phyloP scores from a whole-genome alignment of 2,329 filamentous ascomycete genomes.

The Stachybotrys chartarum region DNA sequence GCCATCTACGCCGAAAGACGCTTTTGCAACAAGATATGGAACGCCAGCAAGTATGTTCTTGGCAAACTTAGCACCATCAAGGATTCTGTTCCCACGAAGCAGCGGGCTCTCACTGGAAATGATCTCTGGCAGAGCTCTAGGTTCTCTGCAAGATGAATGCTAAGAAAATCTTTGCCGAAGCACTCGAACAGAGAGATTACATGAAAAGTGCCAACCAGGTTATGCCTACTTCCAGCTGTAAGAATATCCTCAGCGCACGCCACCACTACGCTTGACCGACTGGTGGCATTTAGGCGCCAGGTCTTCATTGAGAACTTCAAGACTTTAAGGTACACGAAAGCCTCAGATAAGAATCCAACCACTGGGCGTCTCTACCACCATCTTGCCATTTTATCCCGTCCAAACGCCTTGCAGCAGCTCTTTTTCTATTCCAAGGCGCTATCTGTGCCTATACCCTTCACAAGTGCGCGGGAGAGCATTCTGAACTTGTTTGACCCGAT shows the following conservation, averaged over 20 bases:
- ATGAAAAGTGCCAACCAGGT: too few relatives aligned
- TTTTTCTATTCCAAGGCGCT: conserved; percentile 58
- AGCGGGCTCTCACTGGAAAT: conserved; percentile 12
- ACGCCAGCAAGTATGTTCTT: conserved; percentile 83
- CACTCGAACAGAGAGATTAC: too few relatives aligned
- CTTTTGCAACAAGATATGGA: conserved; percentile 87
- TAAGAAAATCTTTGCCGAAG: too few relatives aligned
- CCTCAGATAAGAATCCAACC: conserved; percentile 67
- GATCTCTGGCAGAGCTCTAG: conserved; percentile 30
- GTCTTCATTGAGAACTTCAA: too few relatives aligned
- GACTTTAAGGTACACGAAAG: conserved; percentile 81
- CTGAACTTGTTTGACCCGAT: conserved; percentile 61
- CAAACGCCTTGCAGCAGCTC: conserved; percentile 62
- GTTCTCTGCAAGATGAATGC: conserved; percentile 37
- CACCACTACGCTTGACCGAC: too few relatives aligned
- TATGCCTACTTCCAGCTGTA: too few relatives aligned
- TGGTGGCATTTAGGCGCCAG: too few relatives aligned
- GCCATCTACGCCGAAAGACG: conserved; percentile 80
- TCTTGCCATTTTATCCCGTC: conserved; percentile 69
- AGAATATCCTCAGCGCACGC: too few relatives aligned
- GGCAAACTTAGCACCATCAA: conserved; percentile 49
- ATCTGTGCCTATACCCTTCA: conserved; percentile 60
- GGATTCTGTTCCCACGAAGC: conserved; percentile 49
- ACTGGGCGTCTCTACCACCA: conserved; percentile 84
- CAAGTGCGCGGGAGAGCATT: conserved; percentile 61